Percentiles rank a stretch among this genome's conserved stretches.
phyloP scores from a whole-genome alignment of 1,139 yeast species.

The Hemisphaericaspora subhashii region DNA sequence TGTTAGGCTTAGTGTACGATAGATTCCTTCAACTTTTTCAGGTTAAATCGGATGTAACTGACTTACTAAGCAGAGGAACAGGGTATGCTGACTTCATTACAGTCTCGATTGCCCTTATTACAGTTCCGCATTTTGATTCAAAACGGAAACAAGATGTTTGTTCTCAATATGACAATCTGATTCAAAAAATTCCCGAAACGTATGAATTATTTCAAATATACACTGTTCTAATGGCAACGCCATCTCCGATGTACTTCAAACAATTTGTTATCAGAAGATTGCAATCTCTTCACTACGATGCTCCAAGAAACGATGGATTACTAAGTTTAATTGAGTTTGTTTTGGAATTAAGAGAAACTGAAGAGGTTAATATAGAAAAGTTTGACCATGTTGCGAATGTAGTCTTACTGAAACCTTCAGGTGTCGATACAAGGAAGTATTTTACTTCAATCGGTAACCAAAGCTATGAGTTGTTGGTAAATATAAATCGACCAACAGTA shows the following conservation, averaged over 20 bases:
- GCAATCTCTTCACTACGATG: slow-evolving; percentile 53
- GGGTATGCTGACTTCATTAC: slow-evolving; percentile 72
- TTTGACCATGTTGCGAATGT: slow-evolving; percentile 65
- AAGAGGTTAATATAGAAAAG: slow-evolving; percentile 62
- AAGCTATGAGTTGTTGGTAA: slow-evolving; percentile 53
- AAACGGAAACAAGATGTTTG: slow-evolving; percentile 10
- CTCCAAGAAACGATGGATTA: slow-evolving; percentile 63
- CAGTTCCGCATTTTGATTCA: slow-evolving; percentile 34
- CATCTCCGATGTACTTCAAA: slow-evolving; percentile 41
- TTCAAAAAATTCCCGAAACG: slow-evolving; percentile 48
- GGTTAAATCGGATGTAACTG: slow-evolving; percentile 48
- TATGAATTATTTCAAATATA: slow-evolving; percentile 59
- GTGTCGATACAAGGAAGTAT: slow-evolving; percentile 48
- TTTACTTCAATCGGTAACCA: slow-evolving; percentile 59
- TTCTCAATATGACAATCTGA: slow-evolving; percentile 9
- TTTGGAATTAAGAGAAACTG: slow-evolving; percentile 68
- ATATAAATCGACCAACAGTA: slow-evolving; percentile 62
- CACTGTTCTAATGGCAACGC: slow-evolving; percentile 49
- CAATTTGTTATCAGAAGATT: slow-evolving; percentile 45
- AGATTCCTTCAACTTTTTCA: slow-evolving; percentile 35
- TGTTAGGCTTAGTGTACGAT: slow-evolving; percentile 37
- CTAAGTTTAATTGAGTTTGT: slow-evolving; percentile 71
- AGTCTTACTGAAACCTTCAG: slow-evolving; percentile 60
- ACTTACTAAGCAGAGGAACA: slow-evolving; percentile 62
- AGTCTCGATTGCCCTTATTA: slow-evolving; percentile 51